Conservation (phyloP, 345 rosid species). For the Populus ilicifolia region DNA sequence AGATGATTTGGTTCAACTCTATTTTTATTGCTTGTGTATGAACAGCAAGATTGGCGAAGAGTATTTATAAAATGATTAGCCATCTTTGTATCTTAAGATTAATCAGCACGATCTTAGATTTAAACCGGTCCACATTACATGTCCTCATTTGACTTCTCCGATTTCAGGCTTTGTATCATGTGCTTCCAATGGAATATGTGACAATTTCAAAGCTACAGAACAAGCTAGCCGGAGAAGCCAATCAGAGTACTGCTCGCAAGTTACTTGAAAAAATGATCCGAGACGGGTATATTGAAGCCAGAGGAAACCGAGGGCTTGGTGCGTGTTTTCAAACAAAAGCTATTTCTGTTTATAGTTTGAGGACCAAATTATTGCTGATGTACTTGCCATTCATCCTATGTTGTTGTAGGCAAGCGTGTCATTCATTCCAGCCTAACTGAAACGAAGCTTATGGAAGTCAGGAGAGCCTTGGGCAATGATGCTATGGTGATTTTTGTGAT, state of each 20-base stretch:
- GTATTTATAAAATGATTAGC: neutral
- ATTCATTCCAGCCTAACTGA: constrained; percentile 61
- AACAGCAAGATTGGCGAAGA: neutral
- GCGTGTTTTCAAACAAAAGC: constrained; percentile 13
- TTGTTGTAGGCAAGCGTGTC: constrained; percentile 74
- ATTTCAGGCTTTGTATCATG: constrained; percentile 69
- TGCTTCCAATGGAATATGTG: constrained; percentile 78
- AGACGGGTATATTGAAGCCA: constrained; percentile 79
- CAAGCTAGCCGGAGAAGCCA: constrained; percentile 73
- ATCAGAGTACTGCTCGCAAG: constrained; percentile 57
- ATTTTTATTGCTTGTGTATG: neutral
- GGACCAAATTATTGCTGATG: neutral
- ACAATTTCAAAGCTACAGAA: constrained; percentile 65
- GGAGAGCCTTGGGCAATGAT: constrained; percentile 47
- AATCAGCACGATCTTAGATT: neutral
- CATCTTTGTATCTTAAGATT: neutral
- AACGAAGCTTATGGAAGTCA: constrained; percentile 74
- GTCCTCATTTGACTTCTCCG: constrained; percentile 12
- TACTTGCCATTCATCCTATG: neutral
- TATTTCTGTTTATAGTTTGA: neutral
- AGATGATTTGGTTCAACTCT: neutral
- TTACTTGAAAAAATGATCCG: constrained; percentile 63
- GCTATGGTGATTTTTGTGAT: constrained; percentile 43
- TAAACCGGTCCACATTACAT: neutral
- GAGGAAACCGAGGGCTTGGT: constrained; percentile 82